Evolutionary conservation across 768 basidiomycete species (phyloP).

Genomic region (Tylopilus plumbeoviolaceoides): DNA sequence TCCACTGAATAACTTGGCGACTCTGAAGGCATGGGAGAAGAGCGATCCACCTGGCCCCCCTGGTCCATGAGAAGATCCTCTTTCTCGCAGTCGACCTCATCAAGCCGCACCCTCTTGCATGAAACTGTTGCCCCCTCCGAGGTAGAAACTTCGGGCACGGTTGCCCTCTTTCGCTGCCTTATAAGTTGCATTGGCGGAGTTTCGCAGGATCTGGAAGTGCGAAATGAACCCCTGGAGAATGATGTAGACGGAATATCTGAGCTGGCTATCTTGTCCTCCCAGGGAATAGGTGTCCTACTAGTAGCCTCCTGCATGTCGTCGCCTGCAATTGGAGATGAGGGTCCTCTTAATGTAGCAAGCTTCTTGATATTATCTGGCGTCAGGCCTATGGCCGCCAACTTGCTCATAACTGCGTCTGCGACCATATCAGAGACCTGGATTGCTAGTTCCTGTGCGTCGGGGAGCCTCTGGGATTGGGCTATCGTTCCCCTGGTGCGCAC

Average conservation of each 20-base stretch:
- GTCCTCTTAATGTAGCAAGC: background rate
- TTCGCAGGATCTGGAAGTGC: background rate
- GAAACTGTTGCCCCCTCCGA: background rate
- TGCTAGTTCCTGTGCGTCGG: background rate
- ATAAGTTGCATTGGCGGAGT: background rate
- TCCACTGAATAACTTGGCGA: background rate
- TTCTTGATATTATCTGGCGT: background rate
- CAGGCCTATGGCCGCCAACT: background rate
- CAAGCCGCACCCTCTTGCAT: background rate
- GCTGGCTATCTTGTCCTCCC: background rate
- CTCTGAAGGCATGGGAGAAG: background rate
- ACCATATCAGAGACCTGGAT: background rate
- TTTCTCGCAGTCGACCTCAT: background rate
- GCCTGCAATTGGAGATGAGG: too few species aligned
- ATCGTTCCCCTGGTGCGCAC: background rate
- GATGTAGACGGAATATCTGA: background rate
- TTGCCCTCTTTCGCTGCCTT: background rate
- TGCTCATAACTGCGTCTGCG: background rate
- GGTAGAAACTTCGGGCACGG: too few species aligned
- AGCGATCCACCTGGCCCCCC: background rate
- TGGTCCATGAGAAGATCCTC: too few species aligned
- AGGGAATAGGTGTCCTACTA: too few species aligned
- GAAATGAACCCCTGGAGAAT: background rate
- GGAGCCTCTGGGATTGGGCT: background rate
- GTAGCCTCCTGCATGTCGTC: too few species aligned